A percentile compares a stretch with the other conserved stretches of the same genome.
These are phyloP conservation scores for Camillea tinctor DNA, from an alignment of 2,329 filamentous ascomycete genomes.

Conservation along the genomic window DNA sequence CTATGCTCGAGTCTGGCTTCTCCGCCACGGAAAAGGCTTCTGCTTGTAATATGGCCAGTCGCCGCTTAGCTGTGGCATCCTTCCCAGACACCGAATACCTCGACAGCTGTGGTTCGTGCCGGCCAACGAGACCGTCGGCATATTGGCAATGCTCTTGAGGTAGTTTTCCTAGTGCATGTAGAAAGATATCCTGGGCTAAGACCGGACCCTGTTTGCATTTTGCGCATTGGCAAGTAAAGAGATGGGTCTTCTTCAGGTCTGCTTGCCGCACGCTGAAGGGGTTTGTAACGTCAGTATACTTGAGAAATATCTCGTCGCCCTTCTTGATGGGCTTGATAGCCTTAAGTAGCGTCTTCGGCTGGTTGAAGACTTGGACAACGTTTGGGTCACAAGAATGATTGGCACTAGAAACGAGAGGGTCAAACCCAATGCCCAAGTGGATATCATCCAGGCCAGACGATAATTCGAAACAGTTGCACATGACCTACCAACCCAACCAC, in stretches of 20 bases:
- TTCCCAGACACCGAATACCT: conserved; percentile 9
- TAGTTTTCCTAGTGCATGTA: conserved; percentile 20
- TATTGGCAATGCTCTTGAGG: conserved; percentile 11
- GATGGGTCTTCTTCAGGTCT: conserved; percentile 44
- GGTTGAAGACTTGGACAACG: conserved; percentile 46
- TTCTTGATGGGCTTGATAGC: conserved; percentile 44
- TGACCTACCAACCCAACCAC: conserved; percentile 12
- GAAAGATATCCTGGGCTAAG: conserved; percentile 41
- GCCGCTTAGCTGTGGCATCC: conserved; percentile 14
- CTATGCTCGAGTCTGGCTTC: conserved; percentile 8
- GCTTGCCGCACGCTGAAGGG: conserved; percentile 43
- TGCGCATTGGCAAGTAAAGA: conserved; percentile 46
- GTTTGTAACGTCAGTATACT: conserved; percentile 47
- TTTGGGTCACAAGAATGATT: conserved; percentile 56
- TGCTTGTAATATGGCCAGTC: conserved; percentile 25
- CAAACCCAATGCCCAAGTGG: conserved; percentile 23
- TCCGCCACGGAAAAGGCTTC: conserved; percentile 23
- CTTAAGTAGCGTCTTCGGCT: conserved; percentile 41
- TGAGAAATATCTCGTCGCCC: conserved; percentile 49
- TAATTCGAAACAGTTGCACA: conserved; percentile 19
- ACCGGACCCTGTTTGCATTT: conserved; percentile 43
- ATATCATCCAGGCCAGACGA: conserved; percentile 22
- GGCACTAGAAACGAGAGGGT: conserved; percentile 26
- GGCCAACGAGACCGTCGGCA: conserved; percentile 20
- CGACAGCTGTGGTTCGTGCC: conserved; percentile 12